Evolutionary conservation across 768 basidiomycete species (phyloP).

Genomic region (Boletellus ananas): DNA sequence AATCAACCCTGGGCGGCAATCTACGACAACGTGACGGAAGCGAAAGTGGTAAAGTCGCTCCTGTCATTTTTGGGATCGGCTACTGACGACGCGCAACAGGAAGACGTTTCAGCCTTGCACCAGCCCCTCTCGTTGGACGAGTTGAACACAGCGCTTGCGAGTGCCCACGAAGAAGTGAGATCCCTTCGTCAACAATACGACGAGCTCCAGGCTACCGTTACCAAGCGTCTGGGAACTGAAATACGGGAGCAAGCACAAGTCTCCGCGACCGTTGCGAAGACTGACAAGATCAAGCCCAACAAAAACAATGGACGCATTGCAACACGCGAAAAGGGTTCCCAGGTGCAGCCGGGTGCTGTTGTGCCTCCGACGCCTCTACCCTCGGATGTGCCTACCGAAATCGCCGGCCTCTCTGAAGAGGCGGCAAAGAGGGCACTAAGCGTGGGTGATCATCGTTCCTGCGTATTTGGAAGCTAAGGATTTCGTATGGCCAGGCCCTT

Average conservation of each 20-base stretch:
- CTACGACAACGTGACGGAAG: slow-evolving; percentile 1
- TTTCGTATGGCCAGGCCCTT: slow-evolving; percentile 8
- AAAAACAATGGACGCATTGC: neutral
- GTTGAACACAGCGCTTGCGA: slow-evolving; percentile 21
- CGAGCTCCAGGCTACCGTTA: slow-evolving; percentile 16
- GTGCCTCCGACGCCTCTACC: neutral
- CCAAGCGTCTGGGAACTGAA: slow-evolving; percentile 10
- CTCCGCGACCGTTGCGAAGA: neutral
- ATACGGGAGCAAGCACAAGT: neutral
- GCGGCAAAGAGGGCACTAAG: slow-evolving; percentile 20
- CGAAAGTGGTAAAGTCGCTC: slow-evolving; percentile 7
- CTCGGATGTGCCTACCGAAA: slow-evolving; percentile 9
- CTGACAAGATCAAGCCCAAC: neutral
- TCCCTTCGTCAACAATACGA: slow-evolving; percentile 27
- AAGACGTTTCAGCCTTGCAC: neutral
- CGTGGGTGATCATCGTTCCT: slow-evolving; percentile 12
- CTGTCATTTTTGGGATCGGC: neutral
- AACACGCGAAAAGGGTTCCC: neutral
- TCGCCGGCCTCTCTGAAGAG: slow-evolving; percentile 19
- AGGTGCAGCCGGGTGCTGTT: neutral
- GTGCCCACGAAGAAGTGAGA: slow-evolving; percentile 23
- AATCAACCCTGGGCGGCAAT: slow-evolving; percentile 13
- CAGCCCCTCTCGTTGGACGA: slow-evolving; percentile 24
- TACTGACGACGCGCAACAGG: slow-evolving; percentile 10
- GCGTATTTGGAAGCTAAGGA: neutral